These are phyloP conservation scores for Talaromyces nanjingensis DNA, from an alignment of 495 filamentous ascomycete species.

Conservation along the genomic window DNA sequence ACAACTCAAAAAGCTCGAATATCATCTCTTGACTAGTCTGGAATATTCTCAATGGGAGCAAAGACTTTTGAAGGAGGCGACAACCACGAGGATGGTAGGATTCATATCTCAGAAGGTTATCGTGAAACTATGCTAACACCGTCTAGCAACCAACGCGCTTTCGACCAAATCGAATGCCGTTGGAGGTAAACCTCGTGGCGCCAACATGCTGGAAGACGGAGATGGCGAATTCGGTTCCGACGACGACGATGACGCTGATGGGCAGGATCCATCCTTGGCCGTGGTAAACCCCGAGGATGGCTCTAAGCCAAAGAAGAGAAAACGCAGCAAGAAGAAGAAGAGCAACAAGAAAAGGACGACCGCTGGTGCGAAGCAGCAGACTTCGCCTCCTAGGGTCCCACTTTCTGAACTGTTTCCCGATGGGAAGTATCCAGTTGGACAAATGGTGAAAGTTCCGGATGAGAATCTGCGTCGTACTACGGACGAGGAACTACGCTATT, in stretches of 20 bases:
- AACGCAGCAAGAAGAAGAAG: constrained; percentile 50
- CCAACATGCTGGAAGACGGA: constrained; percentile 30
- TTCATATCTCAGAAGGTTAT: background rate
- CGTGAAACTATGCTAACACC: constrained; percentile 11
- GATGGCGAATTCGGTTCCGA: constrained; percentile 34
- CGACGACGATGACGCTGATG: constrained; percentile 47
- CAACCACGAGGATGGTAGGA: constrained; percentile 19
- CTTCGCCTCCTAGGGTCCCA: constrained; percentile 48
- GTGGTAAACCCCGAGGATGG: constrained; percentile 6
- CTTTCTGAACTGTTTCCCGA: constrained; percentile 44
- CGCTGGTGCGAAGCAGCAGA: constrained; percentile 32
- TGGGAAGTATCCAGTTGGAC: constrained; percentile 44
- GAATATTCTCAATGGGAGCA: constrained; percentile 21
- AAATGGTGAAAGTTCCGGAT: constrained; percentile 34
- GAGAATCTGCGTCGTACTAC: constrained; percentile 53
- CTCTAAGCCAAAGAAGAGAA: constrained; percentile 41
- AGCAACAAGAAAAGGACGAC: constrained; percentile 33
- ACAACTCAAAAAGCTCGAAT: background rate
- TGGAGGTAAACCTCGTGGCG: constrained; percentile 30
- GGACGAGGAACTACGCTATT: constrained; percentile 49
- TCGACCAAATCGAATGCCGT: constrained; percentile 33
- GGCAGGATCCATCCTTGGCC: constrained; percentile 15
- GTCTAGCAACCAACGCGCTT: constrained; percentile 15
- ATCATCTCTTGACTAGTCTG: background rate
- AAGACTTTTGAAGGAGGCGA: constrained; percentile 22